Evolutionary conservation across 306 rosid genomes (phyloP).

Genomic region (Dalbergia cochinchinensis): DNA sequence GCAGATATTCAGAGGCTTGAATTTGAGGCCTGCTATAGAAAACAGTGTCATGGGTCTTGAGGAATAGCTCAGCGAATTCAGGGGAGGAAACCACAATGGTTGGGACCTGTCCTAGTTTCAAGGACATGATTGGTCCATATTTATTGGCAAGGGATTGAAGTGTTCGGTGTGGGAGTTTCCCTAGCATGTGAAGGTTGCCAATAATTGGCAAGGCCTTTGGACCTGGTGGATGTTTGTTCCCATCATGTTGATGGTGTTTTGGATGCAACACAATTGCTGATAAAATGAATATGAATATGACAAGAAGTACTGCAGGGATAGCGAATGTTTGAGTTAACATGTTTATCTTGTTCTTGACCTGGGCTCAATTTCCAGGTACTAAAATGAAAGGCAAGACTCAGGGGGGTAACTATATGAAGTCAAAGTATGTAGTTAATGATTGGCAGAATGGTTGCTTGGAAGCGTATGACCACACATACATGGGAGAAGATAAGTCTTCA

Average conservation of each 20-base stretch:
- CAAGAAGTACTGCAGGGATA: conserved; percentile 25
- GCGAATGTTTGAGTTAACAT: conserved; percentile 35
- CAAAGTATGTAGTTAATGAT: no score
- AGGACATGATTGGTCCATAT: conserved; percentile 62
- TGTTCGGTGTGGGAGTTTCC: conserved; percentile 50
- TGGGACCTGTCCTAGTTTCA: conserved; percentile 50
- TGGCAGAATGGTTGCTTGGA: no score
- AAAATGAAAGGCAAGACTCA: background rate
- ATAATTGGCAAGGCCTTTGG: conserved; percentile 54
- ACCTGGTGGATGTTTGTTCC: conserved; percentile 54
- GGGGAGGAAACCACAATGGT: conserved; percentile 56
- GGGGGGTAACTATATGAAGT: no score
- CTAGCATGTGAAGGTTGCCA: conserved; percentile 61
- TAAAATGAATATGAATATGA: conserved; percentile 33
- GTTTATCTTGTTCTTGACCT: background rate
- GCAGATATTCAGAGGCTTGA: conserved; percentile 34
- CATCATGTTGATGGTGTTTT: conserved; percentile 18
- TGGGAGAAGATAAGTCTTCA: no score
- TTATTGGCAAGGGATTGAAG: conserved; percentile 54
- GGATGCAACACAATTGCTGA: background rate
- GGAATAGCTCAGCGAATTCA: conserved; percentile 58
- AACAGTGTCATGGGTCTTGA: conserved; percentile 58
- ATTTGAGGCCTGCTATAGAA: conserved; percentile 42
- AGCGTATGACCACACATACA: no score
- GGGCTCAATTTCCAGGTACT: background rate